Evolutionary conservation across 768 basidiomycete genomes (phyloP), one percentile per base, ranked within the genome.

Genomic region (Collybiopsis luxurians): DNA sequence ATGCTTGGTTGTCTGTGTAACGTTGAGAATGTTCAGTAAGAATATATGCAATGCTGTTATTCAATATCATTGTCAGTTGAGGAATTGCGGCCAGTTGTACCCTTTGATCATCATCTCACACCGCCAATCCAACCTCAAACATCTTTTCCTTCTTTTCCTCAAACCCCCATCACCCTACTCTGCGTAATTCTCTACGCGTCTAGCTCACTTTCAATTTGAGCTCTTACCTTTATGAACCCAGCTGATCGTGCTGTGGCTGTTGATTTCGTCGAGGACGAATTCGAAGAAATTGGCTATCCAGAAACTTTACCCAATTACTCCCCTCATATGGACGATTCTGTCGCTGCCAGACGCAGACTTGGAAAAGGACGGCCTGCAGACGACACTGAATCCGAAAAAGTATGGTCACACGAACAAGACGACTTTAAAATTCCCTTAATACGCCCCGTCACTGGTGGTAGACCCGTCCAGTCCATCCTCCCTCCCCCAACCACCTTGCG

Each of bases 401-500:
- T 7, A 49, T 61, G 72, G 53, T 72, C 57, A 62, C 73, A 79
- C 60, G 76, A 79, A 23, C 81, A 82, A 65, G 79, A 80, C 53
- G 74, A 80, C 24, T 80, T 79, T 64, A 76, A 73, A 62, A 85
- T 73, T 30, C 70, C 76, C 19, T 62, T 70, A 5, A 66, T 65
- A 44, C 66, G 71, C 39, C 75, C 76, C 13, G 63, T 83, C 57
- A 75, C 79, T 46, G 84, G 86, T 55, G 85, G 90, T 9, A 79
- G 84, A 24, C 73, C 81, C 55, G 79, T 79, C n/a, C 82, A 82
- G 36, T 78, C 79, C 0, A 83, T 78, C 9, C 72, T 79, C 13
- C 88, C 89, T 0, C 88, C 90, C 26, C 79, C 85, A 24, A 85
- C 87, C 3, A 84, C 82, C 24, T 75, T 85, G 89, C 73, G 75